phyloP scores from a whole-genome alignment of 805 yeast genomes.

The Pichia sporocuriosa region DNA sequence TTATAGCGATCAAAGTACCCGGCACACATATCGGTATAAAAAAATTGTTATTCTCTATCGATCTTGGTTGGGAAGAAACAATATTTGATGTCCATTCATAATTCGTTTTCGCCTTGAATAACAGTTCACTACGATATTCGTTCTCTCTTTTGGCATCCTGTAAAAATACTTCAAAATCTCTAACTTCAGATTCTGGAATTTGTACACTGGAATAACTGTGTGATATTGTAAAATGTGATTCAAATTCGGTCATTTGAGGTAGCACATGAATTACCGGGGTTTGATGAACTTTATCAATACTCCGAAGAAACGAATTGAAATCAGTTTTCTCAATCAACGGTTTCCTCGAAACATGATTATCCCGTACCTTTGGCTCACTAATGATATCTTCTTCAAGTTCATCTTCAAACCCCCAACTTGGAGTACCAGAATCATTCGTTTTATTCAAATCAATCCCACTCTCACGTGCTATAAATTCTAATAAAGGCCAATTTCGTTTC shows the following conservation, averaged over 20 bases:
- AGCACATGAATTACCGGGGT: slow-evolving; percentile 11
- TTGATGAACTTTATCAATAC: slow-evolving; percentile 21
- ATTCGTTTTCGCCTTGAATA: slow-evolving; percentile 43
- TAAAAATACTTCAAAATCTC: slow-evolving; percentile 36
- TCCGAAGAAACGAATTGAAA: slow-evolving; percentile 20
- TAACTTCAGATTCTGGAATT: slow-evolving; percentile 8
- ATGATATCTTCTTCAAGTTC: neutral
- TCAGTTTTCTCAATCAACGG: slow-evolving; percentile 1
- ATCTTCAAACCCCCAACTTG: slow-evolving; percentile 7
- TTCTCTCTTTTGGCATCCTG: slow-evolving; percentile 36
- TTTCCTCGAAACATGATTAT: neutral
- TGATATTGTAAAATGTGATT: slow-evolving; percentile 16
- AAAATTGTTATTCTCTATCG: slow-evolving; percentile 37
- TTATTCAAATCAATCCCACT: slow-evolving; percentile 5
- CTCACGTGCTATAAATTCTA: slow-evolving; percentile 5
- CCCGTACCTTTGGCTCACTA: neutral
- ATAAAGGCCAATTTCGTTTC: slow-evolving; percentile 20
- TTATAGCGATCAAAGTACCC: slow-evolving; percentile 24
- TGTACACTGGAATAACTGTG: neutral
- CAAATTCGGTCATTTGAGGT: slow-evolving; percentile 24
- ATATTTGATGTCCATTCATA: slow-evolving; percentile 44
- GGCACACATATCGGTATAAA: slow-evolving; percentile 40
- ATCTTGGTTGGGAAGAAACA: slow-evolving; percentile 29
- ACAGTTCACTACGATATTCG: slow-evolving; percentile 35
- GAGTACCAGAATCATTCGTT: no score